These are phyloP conservation scores for Colletotrichum gigasporum DNA, from an alignment of 2,329 filamentous ascomycete species.

Conservation along the genomic window DNA sequence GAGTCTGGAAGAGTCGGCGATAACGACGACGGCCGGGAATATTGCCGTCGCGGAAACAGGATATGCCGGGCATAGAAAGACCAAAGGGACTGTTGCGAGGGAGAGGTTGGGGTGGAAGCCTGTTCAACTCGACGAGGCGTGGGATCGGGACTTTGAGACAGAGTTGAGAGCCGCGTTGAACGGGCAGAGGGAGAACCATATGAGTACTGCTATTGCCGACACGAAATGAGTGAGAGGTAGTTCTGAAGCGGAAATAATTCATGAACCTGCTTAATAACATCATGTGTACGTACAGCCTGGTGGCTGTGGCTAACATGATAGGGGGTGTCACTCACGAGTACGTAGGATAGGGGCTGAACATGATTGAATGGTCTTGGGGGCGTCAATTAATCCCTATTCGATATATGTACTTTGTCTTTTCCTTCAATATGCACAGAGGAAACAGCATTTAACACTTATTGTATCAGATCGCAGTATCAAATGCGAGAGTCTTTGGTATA, in stretches of 20 bases:
- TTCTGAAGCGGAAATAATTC: too few relatives aligned
- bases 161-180: conserved; percentile 19
- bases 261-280: too few relatives aligned
- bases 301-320: too few relatives aligned
- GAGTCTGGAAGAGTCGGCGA: conserved; percentile 23
- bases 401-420: conserved; percentile 3
- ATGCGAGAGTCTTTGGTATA: not conserved
- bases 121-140: not conserved
- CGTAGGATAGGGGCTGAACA: too few relatives aligned
- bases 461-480: not conserved
- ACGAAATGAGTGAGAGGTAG: not conserved
- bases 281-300: too few relatives aligned
- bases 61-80: conserved; percentile 12
- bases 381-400: not conserved
- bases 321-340: too few relatives aligned
- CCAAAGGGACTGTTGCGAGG: conserved; percentile 5
- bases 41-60: conserved; percentile 25
- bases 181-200: not conserved
- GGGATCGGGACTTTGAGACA: conserved; percentile 17
- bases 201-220: conserved; percentile 10
- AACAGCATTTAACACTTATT: conserved; percentile 15
- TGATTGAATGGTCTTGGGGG: not conserved
- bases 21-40: conserved; percentile 22
- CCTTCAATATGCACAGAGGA: conserved; percentile 26
- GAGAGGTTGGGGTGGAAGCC: conserved; percentile 4